Base-by-base conservation (phyloP, 495 filamentous ascomycete species). In the Penicillium silybi region DNA sequence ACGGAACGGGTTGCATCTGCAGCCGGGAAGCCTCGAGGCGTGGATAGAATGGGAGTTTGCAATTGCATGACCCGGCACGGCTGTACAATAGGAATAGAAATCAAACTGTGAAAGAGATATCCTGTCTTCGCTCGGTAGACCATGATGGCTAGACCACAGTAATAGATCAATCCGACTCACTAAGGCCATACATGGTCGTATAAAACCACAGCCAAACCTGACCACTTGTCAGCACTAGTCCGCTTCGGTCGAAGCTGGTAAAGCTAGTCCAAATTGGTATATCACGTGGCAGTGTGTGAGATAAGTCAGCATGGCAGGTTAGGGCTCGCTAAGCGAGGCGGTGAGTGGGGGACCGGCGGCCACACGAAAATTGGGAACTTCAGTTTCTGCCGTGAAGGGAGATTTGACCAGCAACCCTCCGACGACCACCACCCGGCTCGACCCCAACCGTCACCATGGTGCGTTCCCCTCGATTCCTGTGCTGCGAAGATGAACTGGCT, bases 381-480 rank as follows among this genome's bases (percentile, higher is more conserved):
- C 60, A 61, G 56, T 66, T 64, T 66, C 61, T 66, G 62, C 62
- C 62, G 62, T 62, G 61, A 63, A 62, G 62, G 67, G 69, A 70
- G 71, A 73, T 67, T 72, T 72, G 73, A 74, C 73, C 75, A 77
- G 75, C 74, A 77, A 68, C 70, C 73, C 67, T 69, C 68, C 69
- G 68, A 69, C 72, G 74, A 77, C 72, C 67, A 73, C 57, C 65
- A 64, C 66, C 65, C 67, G 69, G 66, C 72, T 78, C 82, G 80
- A 81, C 79, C 74, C 79, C 79, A 76, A 75, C 77, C 74, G 76
- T 74, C 80, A 83, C 71, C 76, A 85, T 85, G 82, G 82, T 85
- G 68, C 71, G 81, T 73, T 61, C 46, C 57, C 59, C 50, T 56
- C 54, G 57, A 59, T 44, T 55, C 27, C 44, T 42, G 26, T 34